phyloP scores from a whole-genome alignment of 225 moss, liverwort and hornwort genomes.

The Physcomitrium patens region DNA sequence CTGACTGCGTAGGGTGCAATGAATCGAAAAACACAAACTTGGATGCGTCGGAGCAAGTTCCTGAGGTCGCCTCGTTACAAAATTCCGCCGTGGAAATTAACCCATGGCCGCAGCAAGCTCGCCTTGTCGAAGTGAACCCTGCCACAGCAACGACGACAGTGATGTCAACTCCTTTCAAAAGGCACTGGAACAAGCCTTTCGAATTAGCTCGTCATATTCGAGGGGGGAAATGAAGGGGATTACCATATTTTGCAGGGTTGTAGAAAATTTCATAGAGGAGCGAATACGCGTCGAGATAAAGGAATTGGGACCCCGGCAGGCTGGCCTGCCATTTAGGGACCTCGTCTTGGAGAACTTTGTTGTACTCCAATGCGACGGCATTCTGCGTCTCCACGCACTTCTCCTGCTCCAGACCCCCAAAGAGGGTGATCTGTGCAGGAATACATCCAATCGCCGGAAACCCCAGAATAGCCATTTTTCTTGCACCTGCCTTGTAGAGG shows the following conservation, averaged over 20 bases:
- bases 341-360: slow-evolving; percentile 6
- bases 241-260: slow-evolving; percentile 39
- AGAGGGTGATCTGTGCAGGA: slow-evolving; percentile 36
- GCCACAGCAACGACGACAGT: background rate
- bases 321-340: background rate
- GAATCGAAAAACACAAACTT: slow-evolving; percentile 39
- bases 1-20: slow-evolving; percentile 36
- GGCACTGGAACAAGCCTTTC: background rate
- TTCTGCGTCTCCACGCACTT: slow-evolving; percentile 26
- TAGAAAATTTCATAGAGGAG: slow-evolving; percentile 23
- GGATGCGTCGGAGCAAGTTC: slow-evolving; percentile 40
- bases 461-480: slow-evolving; percentile 36
- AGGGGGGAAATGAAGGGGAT: background rate
- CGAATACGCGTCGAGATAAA: slow-evolving; percentile 36
- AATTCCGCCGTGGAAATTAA: slow-evolving; percentile 27
- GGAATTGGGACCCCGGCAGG: slow-evolving; percentile 9
- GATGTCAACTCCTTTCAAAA: no score
- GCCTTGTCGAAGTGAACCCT: slow-evolving; percentile 35
- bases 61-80: slow-evolving; percentile 27
- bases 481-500: slow-evolving; percentile 43
- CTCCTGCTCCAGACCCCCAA: background rate
- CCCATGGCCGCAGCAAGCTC: slow-evolving; percentile 41
- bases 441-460: slow-evolving; percentile 53
- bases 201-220: background rate
- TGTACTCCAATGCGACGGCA: background rate